These are phyloP conservation scores for Athelia sp. DNA, from an alignment of 1,284 basidiomycete species.

Conservation along the genomic window DNA sequence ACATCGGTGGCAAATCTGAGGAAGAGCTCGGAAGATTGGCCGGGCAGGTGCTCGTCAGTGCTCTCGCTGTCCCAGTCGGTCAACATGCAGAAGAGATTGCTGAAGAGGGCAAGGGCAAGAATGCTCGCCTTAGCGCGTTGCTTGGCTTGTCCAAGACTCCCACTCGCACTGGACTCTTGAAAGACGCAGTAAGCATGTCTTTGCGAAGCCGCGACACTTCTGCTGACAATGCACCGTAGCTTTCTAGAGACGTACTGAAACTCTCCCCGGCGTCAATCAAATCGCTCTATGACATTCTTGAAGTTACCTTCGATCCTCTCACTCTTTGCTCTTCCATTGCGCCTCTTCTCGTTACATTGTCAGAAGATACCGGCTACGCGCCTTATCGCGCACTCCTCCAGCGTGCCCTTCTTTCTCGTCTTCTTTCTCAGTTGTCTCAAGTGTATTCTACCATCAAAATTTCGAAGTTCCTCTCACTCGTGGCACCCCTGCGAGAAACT, in stretches of 20 bases:
- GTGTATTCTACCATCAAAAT: conserved; percentile 92
- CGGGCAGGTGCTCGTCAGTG: conserved; percentile 89
- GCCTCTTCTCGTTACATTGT: conserved; percentile 73
- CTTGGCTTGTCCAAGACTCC: conserved; percentile 86
- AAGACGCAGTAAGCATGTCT: conserved; percentile 71
- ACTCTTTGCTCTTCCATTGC: conserved; percentile 82
- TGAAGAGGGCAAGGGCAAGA: conserved; percentile 75
- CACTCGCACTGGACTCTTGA: conserved; percentile 80
- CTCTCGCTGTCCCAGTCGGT: conserved; percentile 91
- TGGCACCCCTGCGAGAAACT: conserved; percentile 65
- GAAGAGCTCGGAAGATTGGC: conserved; percentile 83
- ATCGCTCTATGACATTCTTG: conserved; percentile 86
- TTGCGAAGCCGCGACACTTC: background rate
- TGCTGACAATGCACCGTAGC: conserved; percentile 30
- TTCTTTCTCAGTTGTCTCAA: conserved; percentile 93
- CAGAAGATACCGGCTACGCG: conserved; percentile 53
- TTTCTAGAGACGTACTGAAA: conserved; percentile 83
- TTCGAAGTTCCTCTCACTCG: conserved; percentile 69
- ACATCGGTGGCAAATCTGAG: conserved; percentile 65
- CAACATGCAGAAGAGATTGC: conserved; percentile 54
- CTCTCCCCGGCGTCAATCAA: conserved; percentile 76
- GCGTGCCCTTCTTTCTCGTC: conserved; percentile 87
- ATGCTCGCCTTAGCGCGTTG: conserved; percentile 78
- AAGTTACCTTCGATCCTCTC: conserved; percentile 94
- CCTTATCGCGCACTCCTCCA: conserved; percentile 90